Evolutionary conservation across 2,329 filamentous ascomycete species (phyloP).

Genomic region (Beauveria australis): DNA sequence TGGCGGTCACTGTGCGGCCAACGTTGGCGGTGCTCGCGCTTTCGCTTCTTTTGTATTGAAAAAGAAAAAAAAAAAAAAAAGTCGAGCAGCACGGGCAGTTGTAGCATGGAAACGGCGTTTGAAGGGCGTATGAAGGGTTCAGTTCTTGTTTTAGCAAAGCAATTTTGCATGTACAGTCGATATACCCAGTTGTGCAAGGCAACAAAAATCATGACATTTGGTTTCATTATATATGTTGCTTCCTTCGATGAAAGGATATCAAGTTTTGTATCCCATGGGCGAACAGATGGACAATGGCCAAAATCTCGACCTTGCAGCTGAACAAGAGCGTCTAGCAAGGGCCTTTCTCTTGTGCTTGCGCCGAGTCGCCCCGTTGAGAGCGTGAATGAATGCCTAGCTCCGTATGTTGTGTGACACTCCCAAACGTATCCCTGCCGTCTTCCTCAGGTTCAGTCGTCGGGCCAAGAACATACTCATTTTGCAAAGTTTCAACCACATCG

Average conservation of each 20-base stretch:
- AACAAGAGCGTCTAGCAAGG: not conserved
- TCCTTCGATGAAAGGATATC: too few relatives aligned
- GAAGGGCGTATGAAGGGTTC: not conserved
- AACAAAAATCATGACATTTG: not conserved
- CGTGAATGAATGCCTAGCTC: not conserved
- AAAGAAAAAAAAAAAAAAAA: too few relatives aligned
- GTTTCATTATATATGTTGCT: not conserved
- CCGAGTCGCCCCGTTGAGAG: not conserved
- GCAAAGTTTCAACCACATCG: not conserved
- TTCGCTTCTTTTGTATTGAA: not conserved
- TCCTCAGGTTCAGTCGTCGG: not conserved
- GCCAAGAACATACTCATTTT: not conserved
- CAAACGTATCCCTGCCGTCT: not conserved
- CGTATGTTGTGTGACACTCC: not conserved
- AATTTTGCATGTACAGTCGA: not conserved
- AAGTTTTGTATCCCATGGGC: too few relatives aligned
- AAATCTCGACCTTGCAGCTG: not conserved
- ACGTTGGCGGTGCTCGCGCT: not conserved
- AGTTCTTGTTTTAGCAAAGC: not conserved
- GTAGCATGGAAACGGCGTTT: not conserved
- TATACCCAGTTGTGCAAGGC: not conserved
- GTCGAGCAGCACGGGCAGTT: not conserved
- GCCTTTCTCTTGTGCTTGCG: not conserved
- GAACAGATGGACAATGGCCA: too few relatives aligned
- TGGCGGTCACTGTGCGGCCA: not conserved